phyloP scores from a whole-genome alignment of 352 stramenopile genomes.

The Aphanomyces euteiches region DNA sequence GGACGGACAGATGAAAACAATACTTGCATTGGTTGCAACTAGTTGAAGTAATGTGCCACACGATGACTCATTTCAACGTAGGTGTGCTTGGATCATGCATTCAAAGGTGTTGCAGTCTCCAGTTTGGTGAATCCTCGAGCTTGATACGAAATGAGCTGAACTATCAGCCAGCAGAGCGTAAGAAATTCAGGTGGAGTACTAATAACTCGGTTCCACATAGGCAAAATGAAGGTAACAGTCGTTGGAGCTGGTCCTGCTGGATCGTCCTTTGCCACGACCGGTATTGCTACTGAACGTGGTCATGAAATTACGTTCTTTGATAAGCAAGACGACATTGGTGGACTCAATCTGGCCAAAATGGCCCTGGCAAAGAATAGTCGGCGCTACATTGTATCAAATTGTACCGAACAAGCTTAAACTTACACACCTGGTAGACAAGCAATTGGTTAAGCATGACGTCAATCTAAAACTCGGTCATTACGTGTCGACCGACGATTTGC shows the following conservation, averaged over 20 bases:
- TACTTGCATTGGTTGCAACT: constrained; percentile 97
- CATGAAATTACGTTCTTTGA: constrained; percentile 96
- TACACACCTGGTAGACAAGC: constrained; percentile 39
- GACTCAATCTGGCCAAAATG: constrained; percentile 96
- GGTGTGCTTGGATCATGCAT: constrained; percentile 97
- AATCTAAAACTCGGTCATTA: constrained; percentile 68
- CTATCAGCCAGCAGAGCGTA: constrained; percentile 45
- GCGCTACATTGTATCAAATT: constrained; percentile 80
- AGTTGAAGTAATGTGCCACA: constrained; percentile 34
- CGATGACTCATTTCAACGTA: constrained; percentile 30
- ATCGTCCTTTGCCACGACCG: constrained; percentile 87
- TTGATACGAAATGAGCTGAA: constrained; percentile 94
- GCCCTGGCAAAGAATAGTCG: constrained; percentile 98
- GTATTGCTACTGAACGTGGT: constrained; percentile 82
- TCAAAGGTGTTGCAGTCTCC: constrained; percentile 90
- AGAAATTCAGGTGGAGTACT: not conserved
- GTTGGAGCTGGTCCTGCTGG: constrained; percentile 93
- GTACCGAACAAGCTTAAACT: not conserved
- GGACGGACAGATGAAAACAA: constrained; percentile 93
- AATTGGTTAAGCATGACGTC: constrained; percentile 81
- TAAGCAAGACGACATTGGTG: constrained; percentile 75
- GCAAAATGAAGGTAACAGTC: constrained; percentile 65
- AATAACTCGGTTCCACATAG: not conserved
- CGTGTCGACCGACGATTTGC: constrained; percentile 51
- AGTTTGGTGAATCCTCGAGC: constrained; percentile 96